Percentiles rank a stretch among this genome's conserved stretches.
Evolutionary conservation across 164 flowering plant species (phyloP).

Genomic region (Magnolia sinica): DNA sequence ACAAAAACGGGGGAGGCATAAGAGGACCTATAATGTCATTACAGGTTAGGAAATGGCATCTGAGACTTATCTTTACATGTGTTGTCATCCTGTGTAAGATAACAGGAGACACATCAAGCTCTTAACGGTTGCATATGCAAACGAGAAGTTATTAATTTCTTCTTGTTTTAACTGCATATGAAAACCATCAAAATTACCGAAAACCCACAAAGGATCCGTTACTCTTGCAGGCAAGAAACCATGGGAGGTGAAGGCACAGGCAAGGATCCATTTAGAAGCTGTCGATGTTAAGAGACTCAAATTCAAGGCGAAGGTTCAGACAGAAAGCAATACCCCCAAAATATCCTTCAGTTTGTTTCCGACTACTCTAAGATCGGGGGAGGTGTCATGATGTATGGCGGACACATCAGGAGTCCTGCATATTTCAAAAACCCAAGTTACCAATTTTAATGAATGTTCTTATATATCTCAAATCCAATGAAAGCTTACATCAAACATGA

Average conservation of each 20-base stretch:
- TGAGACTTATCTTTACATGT: too few relatives aligned
- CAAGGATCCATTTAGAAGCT: not conserved
- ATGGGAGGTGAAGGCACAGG: too few relatives aligned
- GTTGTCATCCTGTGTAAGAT: too few relatives aligned
- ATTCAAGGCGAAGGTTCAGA: not conserved
- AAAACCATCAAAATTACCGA: too few relatives aligned
- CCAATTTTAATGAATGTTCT: not conserved
- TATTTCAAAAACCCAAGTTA: not conserved
- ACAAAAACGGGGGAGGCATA: not conserved
- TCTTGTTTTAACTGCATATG: not conserved
- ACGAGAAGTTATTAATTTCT: not conserved
- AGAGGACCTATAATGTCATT: not conserved
- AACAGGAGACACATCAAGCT: too few relatives aligned
- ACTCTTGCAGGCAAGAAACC: too few relatives aligned
- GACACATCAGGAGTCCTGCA: conserved; percentile 97
- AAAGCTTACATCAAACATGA: too few relatives aligned
- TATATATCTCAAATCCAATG: not conserved
- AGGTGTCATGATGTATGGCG: conserved; percentile 89
- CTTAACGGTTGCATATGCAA: not conserved
- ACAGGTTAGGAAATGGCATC: not conserved
- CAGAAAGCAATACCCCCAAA: conserved; percentile 54
- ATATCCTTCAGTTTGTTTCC: conserved; percentile 73
- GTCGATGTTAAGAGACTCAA: not conserved
- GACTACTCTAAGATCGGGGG: conserved; percentile 80
- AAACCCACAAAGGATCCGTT: too few relatives aligned